A percentile compares a stretch with the other conserved stretches of the same genome.
phyloP scores from a whole-genome alignment of 148 eudicot genomes.

The Agrostemma githago region DNA sequence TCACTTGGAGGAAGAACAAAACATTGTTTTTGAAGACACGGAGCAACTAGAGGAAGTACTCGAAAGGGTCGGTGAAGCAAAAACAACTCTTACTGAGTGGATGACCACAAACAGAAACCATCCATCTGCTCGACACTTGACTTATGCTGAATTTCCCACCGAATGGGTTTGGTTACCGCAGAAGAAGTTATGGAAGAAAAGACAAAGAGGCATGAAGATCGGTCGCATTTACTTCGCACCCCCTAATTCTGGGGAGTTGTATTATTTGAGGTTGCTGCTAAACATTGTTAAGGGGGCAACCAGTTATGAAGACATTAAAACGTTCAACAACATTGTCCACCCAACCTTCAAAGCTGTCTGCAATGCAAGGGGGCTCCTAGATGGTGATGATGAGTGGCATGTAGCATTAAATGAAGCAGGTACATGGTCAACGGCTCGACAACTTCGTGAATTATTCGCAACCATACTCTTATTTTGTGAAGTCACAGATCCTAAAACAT shows the following conservation, averaged over 20 bases:
- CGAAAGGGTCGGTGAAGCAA: not conserved
- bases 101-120: not conserved
- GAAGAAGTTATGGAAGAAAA: not conserved
- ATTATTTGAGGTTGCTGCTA: constrained; percentile 6
- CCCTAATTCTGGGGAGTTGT: not conserved
- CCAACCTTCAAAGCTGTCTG: not conserved
- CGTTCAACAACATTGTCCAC: not conserved
- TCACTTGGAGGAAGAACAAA: not conserved
- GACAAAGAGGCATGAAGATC: not conserved
- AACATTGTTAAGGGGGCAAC: not conserved
- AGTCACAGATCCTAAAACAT: too few relatives aligned
- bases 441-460: not conserved
- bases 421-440: not conserved
- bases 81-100: not conserved
- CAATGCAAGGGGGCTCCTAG: not conserved
- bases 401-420: not conserved
- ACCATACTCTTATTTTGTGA: too few relatives aligned
- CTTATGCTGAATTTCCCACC: constrained; percentile 14
- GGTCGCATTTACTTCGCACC: constrained; percentile 4
- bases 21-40: not conserved
- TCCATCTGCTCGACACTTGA: not conserved
- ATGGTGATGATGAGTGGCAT: constrained; percentile 13
- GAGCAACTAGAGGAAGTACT: not conserved
- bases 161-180: not conserved
- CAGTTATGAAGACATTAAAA: not conserved